Base-by-base conservation (phyloP, 331 rosid species). In the Phaseolus coccineus region DNA sequence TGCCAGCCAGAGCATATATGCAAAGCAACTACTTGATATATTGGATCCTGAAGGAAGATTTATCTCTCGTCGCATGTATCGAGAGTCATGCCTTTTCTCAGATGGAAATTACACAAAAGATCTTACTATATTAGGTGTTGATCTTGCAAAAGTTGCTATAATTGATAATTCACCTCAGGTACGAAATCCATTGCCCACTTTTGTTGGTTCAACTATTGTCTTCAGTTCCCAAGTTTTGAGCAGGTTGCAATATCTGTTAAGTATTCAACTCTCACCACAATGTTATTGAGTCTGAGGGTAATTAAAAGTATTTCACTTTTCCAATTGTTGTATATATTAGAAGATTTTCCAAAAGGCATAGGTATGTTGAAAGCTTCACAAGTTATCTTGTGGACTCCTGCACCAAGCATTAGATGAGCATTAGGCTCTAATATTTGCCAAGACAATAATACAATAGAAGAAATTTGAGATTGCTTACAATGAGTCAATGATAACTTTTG, bases 91-190 rank as follows among this genome's bases (percentile, higher is more conserved):
- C 85, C 80, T 96, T 74, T 91, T 96, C 84, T 70, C 90, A 48
- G 96, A 96, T 77, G 99, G 99, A 71, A 89, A 91, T 84, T 93
- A 93, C 86, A 96, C 98, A 39, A 96, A 93, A 87, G 99, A 96
- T 90, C 85, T 96, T 89, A 91, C 97, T 53, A 87, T 96, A 63
- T 88, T 96, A 87, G 98, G 94, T 80, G 83, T 89, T 76, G 97
- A 96, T 86, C 92, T 93, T 52, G 94, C 97, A 66, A 96, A 91
- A 81, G 93, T 96, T 80, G 98, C 84, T 73, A 96, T 96, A 78
- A 77, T 96, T 84, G 99, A 96, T 85, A 96, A 96, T 88, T 89
- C 97, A 79, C 99, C 99, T 78, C 99, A 96, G 99, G 98, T 96
- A 90, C 31, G 63, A 46, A 56, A 72, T 52, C 66, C 71, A 19